Conservation (phyloP, 2,329 filamentous ascomycete species). For the Chaetomium strumarium region DNA sequence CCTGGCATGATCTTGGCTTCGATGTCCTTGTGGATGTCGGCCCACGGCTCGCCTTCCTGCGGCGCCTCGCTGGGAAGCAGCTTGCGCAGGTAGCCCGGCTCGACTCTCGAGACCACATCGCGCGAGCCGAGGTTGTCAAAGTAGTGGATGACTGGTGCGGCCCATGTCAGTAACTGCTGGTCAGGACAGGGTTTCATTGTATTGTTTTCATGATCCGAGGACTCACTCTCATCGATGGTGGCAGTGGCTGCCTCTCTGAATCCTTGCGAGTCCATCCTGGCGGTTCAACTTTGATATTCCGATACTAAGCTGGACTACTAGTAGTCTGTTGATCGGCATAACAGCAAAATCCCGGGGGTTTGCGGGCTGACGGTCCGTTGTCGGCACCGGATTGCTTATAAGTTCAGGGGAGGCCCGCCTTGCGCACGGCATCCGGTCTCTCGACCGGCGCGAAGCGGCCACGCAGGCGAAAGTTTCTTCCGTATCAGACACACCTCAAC, state of each 20-base stretch:
- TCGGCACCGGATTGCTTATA: neutral
- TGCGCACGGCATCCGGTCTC: too few species aligned
- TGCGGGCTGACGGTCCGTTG: neutral
- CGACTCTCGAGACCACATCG: slow-evolving; percentile 68
- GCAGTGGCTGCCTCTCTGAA: slow-evolving; percentile 24
- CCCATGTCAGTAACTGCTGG: neutral
- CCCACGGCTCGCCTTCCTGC: slow-evolving; percentile 65
- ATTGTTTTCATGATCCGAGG: too few species aligned
- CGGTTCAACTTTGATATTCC: neutral
- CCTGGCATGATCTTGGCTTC: slow-evolving; percentile 84
- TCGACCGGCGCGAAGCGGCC: too few species aligned
- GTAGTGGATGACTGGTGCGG: slow-evolving; percentile 58
- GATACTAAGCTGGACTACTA: neutral
- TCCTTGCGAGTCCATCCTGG: slow-evolving; percentile 22
- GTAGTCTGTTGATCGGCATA: neutral
- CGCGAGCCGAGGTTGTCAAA: slow-evolving; percentile 67
- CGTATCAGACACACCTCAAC: neutral
- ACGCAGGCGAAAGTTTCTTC: too few species aligned
- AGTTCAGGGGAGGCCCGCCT: too few species aligned
- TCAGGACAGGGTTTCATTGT: too few species aligned
- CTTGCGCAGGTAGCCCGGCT: slow-evolving; percentile 79
- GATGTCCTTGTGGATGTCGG: slow-evolving; percentile 74
- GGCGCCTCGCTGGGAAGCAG: slow-evolving; percentile 66
- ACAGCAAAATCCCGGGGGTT: neutral
- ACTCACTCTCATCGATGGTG: slow-evolving; percentile 25